Percentiles rank a stretch among this genome's conserved stretches.
Conservation (phyloP, 768 basidiomycete species). For the Amanita phalloides region DNA sequence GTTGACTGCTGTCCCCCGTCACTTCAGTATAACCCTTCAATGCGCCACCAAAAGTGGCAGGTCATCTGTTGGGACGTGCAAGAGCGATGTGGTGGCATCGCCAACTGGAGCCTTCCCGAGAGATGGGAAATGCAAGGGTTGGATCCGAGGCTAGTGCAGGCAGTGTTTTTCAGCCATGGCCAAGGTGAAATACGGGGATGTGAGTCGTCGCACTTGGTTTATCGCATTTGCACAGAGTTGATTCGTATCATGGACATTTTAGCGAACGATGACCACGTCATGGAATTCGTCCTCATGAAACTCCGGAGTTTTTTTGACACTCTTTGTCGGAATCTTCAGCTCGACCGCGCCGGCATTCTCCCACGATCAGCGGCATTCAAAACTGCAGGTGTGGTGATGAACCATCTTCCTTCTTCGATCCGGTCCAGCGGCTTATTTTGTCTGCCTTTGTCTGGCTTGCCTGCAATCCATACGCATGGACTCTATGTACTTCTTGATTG, state of each 20-base stretch:
- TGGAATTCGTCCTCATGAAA: constrained; percentile 66
- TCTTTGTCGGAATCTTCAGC: constrained; percentile 23
- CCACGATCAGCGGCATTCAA: constrained; percentile 51
- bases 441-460: constrained; percentile 66
- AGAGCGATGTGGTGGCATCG: constrained; percentile 46
- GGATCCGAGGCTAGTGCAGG: constrained; percentile 62
- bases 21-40: constrained; percentile 69
- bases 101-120: constrained; percentile 56
- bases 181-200: constrained; percentile 40
- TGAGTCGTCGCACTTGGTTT: constrained; percentile 19
- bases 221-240: background rate
- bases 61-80: constrained; percentile 73
- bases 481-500: constrained; percentile 59
- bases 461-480: constrained; percentile 39
- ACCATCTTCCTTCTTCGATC: constrained; percentile 67
- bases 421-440: constrained; percentile 42
- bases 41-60: constrained; percentile 66
- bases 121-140: constrained; percentile 69
- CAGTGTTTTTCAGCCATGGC: constrained; percentile 74
- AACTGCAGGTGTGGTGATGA: constrained; percentile 64
- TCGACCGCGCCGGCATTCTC: constrained; percentile 40
- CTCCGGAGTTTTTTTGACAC: constrained; percentile 47
- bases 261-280: constrained; percentile 50
- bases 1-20: constrained; percentile 71
- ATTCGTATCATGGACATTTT: constrained; percentile 23